A percentile compares a stretch with the other conserved stretches of the same genome.
Evolutionary conservation across 352 stramenopile genomes (phyloP).

Genomic region (Globisporangium paddicum): DNA sequence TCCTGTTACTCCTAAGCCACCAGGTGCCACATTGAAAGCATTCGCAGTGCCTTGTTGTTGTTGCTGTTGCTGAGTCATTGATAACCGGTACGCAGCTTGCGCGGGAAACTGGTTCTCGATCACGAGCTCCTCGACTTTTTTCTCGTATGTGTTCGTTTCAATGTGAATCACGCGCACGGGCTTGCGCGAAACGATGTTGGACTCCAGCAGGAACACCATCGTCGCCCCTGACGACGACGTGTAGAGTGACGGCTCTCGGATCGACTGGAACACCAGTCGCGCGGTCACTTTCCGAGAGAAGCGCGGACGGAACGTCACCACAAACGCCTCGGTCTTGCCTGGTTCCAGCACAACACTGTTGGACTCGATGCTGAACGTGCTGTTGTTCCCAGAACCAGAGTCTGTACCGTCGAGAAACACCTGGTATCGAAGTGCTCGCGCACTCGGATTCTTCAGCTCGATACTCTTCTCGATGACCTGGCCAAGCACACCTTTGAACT

Average conservation of each 20-base stretch:
- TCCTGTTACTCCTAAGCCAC: background rate
- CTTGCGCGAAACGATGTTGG: constrained; percentile 69
- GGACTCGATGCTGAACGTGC: constrained; percentile 74
- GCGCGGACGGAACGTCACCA: constrained; percentile 75
- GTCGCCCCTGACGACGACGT: constrained; percentile 38
- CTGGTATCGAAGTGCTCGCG: constrained; percentile 79
- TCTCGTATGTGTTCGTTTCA: constrained; percentile 78
- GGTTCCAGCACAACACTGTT: constrained; percentile 74
- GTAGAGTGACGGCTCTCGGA: constrained; percentile 30
- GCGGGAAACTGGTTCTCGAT: constrained; percentile 87
- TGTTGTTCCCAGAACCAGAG: constrained; percentile 6
- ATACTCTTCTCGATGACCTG: constrained; percentile 90
- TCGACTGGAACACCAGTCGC: constrained; percentile 85
- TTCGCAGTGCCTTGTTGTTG: background rate
- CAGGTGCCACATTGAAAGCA: background rate
- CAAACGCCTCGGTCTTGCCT: constrained; percentile 62
- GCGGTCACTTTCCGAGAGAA: constrained; percentile 86
- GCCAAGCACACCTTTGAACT: constrained; percentile 88
- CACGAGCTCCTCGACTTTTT: constrained; percentile 62
- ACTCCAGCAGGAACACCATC: constrained; percentile 90
- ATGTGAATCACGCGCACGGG: constrained; percentile 80
- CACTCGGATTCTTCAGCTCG: constrained; percentile 90
- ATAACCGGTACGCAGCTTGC: constrained; percentile 67
- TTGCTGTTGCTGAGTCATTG: constrained; percentile 49
- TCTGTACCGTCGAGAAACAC: constrained; percentile 75